phyloP scores from a whole-genome alignment of 192 early-diverging fungal genomes.

The Podila horticola region DNA sequence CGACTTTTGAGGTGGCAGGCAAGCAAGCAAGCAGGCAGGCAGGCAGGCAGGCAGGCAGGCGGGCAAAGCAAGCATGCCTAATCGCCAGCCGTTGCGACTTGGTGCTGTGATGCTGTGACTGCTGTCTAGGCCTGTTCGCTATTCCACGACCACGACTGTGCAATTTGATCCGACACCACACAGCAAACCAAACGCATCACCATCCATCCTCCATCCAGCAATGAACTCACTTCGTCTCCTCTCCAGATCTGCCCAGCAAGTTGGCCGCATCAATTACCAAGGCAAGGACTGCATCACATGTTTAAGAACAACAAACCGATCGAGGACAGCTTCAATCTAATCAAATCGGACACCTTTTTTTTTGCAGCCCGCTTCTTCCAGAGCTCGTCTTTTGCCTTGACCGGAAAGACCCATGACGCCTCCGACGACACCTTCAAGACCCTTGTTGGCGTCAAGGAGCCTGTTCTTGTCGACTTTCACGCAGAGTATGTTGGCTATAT shows the following conservation, averaged over 20 bases:
- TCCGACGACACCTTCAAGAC: constrained; percentile 66
- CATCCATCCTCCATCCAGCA: neutral
- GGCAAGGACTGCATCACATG: neutral
- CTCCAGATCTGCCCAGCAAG: constrained; percentile 34
- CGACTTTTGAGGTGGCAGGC: too few relatives aligned
- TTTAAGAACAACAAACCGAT: too few relatives aligned
- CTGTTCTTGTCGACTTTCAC: constrained; percentile 86
- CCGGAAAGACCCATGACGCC: constrained; percentile 66
- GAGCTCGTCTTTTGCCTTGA: constrained; percentile 21
- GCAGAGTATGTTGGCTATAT: constrained; percentile 62
- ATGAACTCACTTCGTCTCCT: constrained; percentile 47
- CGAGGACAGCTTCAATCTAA: too few relatives aligned
- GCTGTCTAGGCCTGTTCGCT: too few relatives aligned
- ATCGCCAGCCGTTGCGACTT: too few relatives aligned
- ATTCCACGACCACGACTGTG: neutral
- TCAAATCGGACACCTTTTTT: too few relatives aligned
- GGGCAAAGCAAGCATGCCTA: too few relatives aligned
- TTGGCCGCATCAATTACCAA: constrained; percentile 14
- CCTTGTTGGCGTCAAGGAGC: constrained; percentile 70
- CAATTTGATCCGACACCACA: neutral
- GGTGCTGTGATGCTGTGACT: too few relatives aligned
- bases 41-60: too few relatives aligned
- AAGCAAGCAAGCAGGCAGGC: too few relatives aligned
- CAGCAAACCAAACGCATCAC: neutral
- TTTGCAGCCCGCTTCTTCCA: constrained; percentile 40